phyloP scores from a whole-genome alignment of 805 yeast genomes.

The Monosporozyma servazzii region DNA sequence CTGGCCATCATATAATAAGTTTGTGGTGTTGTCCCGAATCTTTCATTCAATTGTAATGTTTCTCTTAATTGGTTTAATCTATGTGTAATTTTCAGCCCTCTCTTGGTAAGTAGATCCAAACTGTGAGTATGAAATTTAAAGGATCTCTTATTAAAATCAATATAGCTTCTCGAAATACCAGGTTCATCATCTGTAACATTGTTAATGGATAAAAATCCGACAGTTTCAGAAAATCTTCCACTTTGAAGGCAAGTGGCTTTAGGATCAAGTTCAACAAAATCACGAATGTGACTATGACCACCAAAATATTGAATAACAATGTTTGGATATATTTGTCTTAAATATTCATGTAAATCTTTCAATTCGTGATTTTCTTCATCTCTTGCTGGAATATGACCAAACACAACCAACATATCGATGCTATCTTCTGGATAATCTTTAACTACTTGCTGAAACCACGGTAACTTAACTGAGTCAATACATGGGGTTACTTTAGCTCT shows the following conservation, averaged over 20 bases:
- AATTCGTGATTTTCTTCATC: conserved; percentile 31
- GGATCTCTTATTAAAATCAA: conserved; percentile 72
- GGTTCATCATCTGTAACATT: conserved; percentile 17
- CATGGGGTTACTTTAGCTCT: conserved; percentile 54
- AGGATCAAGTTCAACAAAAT: conserved; percentile 60
- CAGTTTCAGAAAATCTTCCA: conserved; percentile 87
- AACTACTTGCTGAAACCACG: conserved; percentile 54
- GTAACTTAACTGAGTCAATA: conserved; percentile 41
- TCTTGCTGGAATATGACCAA: conserved; percentile 71
- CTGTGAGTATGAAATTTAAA: conserved; percentile 51
- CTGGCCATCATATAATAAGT: conserved; percentile 61
- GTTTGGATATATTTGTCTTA: conserved; percentile 53
- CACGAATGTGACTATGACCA: conserved; percentile 90
- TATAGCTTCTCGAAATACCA: conserved; percentile 51
- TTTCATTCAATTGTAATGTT: conserved; percentile 43
- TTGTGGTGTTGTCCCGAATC: conserved; percentile 56
- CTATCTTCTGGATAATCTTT: conserved; percentile 29
- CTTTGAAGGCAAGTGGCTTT: conserved; percentile 75
- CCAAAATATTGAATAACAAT: conserved; percentile 78
- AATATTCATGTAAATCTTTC: conserved; percentile 29
- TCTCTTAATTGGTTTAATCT: conserved; percentile 37
- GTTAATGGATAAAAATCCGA: conserved; percentile 73
- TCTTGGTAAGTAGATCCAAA: conserved; percentile 46
- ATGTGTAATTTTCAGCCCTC: conserved; percentile 43
- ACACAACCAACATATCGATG: conserved; percentile 59